Evolutionary conservation across 352 stramenopile genomes (phyloP).

Genomic region (Peronospora tabacina): DNA sequence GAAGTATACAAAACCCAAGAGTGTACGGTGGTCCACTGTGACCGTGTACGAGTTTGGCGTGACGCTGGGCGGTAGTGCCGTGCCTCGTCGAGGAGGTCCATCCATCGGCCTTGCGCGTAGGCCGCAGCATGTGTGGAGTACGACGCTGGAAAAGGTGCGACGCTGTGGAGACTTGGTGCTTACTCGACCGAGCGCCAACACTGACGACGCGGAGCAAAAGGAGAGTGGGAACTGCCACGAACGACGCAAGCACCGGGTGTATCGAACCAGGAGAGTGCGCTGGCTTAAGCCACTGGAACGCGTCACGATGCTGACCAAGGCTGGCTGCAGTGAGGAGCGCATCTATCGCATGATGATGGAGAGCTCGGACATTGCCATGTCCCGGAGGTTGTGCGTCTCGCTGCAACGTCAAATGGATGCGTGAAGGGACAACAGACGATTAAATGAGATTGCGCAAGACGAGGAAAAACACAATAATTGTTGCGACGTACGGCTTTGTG

Average conservation of each 20-base stretch:
- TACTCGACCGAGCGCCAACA: constrained; percentile 3
- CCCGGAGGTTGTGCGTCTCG: constrained; percentile 23
- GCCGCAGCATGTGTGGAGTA: constrained; percentile 39
- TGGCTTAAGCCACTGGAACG: constrained; percentile 58
- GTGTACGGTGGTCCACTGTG: constrained; percentile 48
- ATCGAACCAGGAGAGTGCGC: constrained; percentile 23
- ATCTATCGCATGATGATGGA: constrained; percentile 66
- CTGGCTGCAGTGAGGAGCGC: constrained; percentile 44
- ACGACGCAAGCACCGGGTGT: constrained; percentile 6
- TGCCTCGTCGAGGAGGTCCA: constrained; percentile 41
- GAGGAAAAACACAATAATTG: not conserved
- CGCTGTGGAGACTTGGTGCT: constrained; percentile 20
- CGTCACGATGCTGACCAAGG: constrained; percentile 50
- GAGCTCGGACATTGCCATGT: constrained; percentile 57
- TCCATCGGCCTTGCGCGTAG: constrained; percentile 41
- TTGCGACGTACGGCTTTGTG: not conserved
- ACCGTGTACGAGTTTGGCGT: constrained; percentile 66
- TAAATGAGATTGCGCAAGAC: not conserved
- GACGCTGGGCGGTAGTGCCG: constrained; percentile 39
- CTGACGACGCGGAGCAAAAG: constrained; percentile 6
- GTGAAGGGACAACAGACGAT: not conserved
- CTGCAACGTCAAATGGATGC: constrained; percentile 3
- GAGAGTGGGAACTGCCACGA: constrained; percentile 9
- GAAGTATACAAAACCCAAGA: constrained; percentile 19
- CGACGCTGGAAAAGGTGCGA: constrained; percentile 34